Evolutionary conservation across 2,329 filamentous ascomycete genomes (phyloP), one percentile per base, ranked within the genome.

Genomic region (Aspergillus pseudonomiae): DNA sequence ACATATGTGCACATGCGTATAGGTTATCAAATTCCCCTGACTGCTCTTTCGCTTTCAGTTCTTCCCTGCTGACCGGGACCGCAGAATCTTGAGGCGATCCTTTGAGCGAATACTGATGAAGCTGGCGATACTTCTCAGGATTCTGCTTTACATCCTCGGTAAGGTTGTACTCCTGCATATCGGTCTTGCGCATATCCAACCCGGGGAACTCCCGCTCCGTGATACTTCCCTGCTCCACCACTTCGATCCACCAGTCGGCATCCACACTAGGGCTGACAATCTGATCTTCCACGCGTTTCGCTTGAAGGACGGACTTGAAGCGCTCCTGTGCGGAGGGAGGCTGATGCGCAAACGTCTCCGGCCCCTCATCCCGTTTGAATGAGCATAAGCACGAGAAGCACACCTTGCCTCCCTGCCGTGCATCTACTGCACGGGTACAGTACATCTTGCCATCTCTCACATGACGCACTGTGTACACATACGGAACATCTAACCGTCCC

Each of bases 1-100:
- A 88, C 50, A 87, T 75, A 71, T 88, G 86, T 3, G 84, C 85
- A 67, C 83, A 85, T 1, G 84, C 82, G 66, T 87, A 85, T 21
- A 88, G 72, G 66, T 88, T 88, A 36, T 84, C 80, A 57, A 72
- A 77, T 64, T 71, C 76, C 63, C 70, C 79, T 16, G 58, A 74
- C 58, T 69, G 61, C 19, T 77, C 76, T 39, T 63, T 72, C 2
- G 41, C 41, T 54, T 62, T 63, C 41, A 66, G 58, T 21, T 64
- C 59, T 30, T 67, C 64, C 28, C 57, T 68, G 32, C 71, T 69
- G 66, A 68, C 43, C 30, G 59, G 10, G 52, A 63, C 14, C 24
- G 48, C 16, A 50, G n/a, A 39, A 74, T 74, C 63, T 66, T 78
- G 61, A 12, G 79, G 75, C 63, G 79, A 72, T 63, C 81, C 82